A percentile compares a stretch with the other conserved stretches of the same genome.
Conservation (phyloP, 257 asterid genomes). For the Capsicum pubescens region DNA sequence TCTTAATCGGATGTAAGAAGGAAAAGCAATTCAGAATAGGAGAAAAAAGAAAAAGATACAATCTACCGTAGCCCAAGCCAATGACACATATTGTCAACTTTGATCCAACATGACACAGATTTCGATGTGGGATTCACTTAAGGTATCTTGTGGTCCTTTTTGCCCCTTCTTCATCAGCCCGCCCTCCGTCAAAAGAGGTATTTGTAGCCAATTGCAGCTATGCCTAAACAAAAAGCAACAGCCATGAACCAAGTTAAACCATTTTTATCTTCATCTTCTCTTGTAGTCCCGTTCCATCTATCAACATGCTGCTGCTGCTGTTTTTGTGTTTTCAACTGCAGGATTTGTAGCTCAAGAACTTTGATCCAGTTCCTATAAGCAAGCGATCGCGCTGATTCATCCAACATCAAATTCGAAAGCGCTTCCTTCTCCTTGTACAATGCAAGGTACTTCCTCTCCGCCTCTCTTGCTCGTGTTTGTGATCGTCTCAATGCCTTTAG, state of each 20-base stretch:
- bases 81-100: not conserved
- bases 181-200: constrained; percentile 27
- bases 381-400: constrained; percentile 48
- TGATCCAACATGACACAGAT: not conserved
- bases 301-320: not conserved
- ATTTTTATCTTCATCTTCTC: constrained; percentile 31
- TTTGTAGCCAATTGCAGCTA: constrained; percentile 44
- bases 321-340: constrained; percentile 33
- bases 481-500: constrained; percentile 60
- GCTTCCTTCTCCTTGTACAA: constrained; percentile 48
- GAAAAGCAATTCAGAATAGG: not conserved
- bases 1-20: not conserved
- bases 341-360: constrained; percentile 49
- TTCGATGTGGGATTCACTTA: too few species aligned
- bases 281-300: not conserved
- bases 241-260: constrained; percentile 43
- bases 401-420: constrained; percentile 45
- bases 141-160: not conserved
- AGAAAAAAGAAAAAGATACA: not conserved
- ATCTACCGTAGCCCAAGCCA: not conserved
- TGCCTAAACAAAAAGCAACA: constrained; percentile 52
- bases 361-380: constrained; percentile 59
- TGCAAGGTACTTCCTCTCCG: constrained; percentile 53
- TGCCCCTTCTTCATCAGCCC: not conserved
- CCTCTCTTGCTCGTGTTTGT: constrained; percentile 70